A percentile compares a stretch with the other conserved stretches of the same genome.
Evolutionary conservation across 2,329 filamentous ascomycete species (phyloP).

Genomic region (Penicillium sp.): DNA sequence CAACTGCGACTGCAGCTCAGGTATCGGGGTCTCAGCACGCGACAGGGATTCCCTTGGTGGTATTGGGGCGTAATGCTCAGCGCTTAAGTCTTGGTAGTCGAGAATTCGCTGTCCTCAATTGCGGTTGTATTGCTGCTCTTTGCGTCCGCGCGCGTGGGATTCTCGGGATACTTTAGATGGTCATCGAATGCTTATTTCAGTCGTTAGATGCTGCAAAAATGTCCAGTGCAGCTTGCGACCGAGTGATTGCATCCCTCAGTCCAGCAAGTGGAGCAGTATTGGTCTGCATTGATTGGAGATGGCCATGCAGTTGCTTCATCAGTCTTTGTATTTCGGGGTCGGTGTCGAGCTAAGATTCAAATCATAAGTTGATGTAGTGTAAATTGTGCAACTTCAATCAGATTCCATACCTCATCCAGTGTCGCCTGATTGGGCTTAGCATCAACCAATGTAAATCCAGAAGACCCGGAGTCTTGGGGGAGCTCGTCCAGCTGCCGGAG

Average conservation of each 20-base stretch:
- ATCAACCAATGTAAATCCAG: constrained; percentile 31
- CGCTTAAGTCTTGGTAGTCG: background rate
- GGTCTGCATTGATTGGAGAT: constrained; percentile 47
- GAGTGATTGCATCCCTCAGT: constrained; percentile 38
- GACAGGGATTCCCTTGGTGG: constrained; percentile 1
- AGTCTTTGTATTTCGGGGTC: constrained; percentile 39
- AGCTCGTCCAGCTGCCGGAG: constrained; percentile 37
- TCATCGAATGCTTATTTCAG: constrained; percentile 21
- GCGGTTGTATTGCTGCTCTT: background rate
- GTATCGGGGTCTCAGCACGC: constrained; percentile 9
- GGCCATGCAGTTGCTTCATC: constrained; percentile 43
- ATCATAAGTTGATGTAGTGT: background rate
- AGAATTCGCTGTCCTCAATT: background rate
- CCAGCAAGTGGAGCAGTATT: constrained; percentile 41
- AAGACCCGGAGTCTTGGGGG: constrained; percentile 14
- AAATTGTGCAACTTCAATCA: background rate
- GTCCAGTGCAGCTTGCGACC: constrained; percentile 38
- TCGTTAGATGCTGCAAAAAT: constrained; percentile 32
- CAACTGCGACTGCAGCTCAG: constrained; percentile 6
- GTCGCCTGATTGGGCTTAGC: constrained; percentile 25
- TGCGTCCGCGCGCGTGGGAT: background rate
- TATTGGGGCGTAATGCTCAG: background rate
- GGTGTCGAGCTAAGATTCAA: constrained; percentile 32
- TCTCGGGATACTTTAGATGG: background rate
- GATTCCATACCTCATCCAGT: constrained; percentile 36